Conservation (phyloP, 805 yeast species). For the Suhomyces tanzawaensis region DNA sequence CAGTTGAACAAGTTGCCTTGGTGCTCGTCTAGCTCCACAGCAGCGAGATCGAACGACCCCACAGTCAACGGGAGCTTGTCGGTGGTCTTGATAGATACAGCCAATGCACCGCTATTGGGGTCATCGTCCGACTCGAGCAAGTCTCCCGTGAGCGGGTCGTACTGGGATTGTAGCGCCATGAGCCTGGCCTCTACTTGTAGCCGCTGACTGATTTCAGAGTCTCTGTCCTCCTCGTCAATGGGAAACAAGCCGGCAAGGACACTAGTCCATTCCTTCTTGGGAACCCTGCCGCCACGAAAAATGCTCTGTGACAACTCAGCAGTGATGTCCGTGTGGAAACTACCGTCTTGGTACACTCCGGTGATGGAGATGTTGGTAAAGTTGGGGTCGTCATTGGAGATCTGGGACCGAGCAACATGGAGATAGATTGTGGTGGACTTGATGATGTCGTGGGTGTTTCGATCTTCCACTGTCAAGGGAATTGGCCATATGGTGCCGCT, state of each 20-base stretch:
- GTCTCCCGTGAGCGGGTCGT: constrained; percentile 3
- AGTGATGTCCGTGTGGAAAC: constrained; percentile 16
- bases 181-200: constrained; percentile 3
- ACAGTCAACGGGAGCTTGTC: constrained; percentile 25
- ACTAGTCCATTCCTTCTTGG: constrained; percentile 17
- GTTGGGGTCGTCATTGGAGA: constrained; percentile 7
- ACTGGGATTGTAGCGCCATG: constrained; percentile 4
- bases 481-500: constrained; percentile 6
- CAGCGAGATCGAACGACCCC: constrained; percentile 21
- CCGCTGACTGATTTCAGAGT: no score
- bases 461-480: constrained; percentile 21
- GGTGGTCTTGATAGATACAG: constrained; percentile 16
- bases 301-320: constrained; percentile 1
- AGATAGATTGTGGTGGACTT: constrained; percentile 16
- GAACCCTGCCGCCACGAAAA: constrained; percentile 7
- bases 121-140: constrained; percentile 11
- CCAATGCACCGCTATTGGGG: constrained; percentile 6
- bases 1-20: constrained; percentile 24
- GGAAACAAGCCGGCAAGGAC: constrained; percentile 19
- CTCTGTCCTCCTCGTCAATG: constrained; percentile 10
- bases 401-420: constrained; percentile 11
- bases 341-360: constrained; percentile 21
- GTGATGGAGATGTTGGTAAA: constrained; percentile 14
- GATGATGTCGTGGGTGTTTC: constrained; percentile 9
- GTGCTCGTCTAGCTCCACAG: constrained; percentile 17